phyloP scores from a whole-genome alignment of 306 rosid genomes.

The Mimosa bimucronata region DNA sequence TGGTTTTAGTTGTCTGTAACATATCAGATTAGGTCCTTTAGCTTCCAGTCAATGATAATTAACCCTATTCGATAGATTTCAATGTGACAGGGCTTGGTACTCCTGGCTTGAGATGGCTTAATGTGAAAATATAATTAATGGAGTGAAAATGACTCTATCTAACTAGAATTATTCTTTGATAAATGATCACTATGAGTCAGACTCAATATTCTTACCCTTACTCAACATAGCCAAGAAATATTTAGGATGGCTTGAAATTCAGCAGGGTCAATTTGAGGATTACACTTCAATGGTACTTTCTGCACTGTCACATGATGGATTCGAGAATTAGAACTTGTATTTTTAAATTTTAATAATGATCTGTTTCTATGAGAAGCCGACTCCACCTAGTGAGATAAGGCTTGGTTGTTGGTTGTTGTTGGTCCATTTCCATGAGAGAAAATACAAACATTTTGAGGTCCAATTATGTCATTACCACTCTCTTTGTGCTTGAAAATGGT shows the following conservation, averaged over 20 bases:
- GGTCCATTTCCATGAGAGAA: not conserved
- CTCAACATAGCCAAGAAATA: not conserved
- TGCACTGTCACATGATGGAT: not conserved
- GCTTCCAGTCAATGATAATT: not conserved
- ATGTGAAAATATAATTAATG: slow-evolving; percentile 15
- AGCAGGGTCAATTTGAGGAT: not conserved
- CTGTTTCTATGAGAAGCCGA: too few relatives aligned
- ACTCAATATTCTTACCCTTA: not conserved
- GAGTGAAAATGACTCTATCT: not conserved
- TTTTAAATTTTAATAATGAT: not conserved
- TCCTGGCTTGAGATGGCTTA: not conserved
- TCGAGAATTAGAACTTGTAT: not conserved
- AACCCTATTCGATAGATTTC: not conserved
- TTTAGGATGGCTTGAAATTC: not conserved
- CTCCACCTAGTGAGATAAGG: too few relatives aligned
- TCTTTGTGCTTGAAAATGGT: not conserved
- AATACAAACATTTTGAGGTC: not conserved
- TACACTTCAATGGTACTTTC: too few relatives aligned
- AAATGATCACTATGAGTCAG: too few relatives aligned
- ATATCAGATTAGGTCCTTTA: not conserved
- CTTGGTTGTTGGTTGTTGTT: too few relatives aligned
- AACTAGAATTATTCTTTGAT: too few relatives aligned
- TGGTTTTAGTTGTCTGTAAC: not conserved
- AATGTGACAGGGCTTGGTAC: not conserved
- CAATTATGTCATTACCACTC: not conserved